Evolutionary conservation across 768 basidiomycete species (phyloP).

Genomic region (Agaricus bisporus): DNA sequence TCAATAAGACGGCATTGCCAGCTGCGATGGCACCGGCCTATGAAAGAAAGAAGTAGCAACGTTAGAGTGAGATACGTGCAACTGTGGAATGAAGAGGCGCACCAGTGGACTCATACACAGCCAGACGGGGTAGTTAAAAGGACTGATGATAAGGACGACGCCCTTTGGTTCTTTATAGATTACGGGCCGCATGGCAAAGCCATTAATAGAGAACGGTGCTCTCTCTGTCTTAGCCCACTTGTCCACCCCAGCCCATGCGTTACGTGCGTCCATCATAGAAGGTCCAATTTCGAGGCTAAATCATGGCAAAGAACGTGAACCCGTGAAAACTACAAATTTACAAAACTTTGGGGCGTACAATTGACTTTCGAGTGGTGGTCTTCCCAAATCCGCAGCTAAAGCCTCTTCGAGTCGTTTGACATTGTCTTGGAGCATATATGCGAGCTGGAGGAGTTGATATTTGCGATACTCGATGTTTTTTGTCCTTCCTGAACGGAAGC

Average conservation of each 20-base stretch:
- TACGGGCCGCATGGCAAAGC: slow-evolving; percentile 51
- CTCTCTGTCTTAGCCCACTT: slow-evolving; percentile 69
- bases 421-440: slow-evolving; percentile 73
- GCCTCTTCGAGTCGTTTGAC: slow-evolving; percentile 51
- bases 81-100: slow-evolving; percentile 14
- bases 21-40: slow-evolving; percentile 71
- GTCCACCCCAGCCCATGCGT: slow-evolving; percentile 56
- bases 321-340: too few relatives aligned
- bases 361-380: slow-evolving; percentile 52
- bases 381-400: slow-evolving; percentile 54
- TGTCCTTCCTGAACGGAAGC: slow-evolving; percentile 61
- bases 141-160: slow-evolving; percentile 59
- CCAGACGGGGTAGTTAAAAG: slow-evolving; percentile 74
- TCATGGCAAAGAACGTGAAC: not conserved
- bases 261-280: slow-evolving; percentile 44
- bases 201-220: slow-evolving; percentile 50
- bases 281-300: slow-evolving; percentile 56
- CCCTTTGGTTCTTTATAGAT: slow-evolving; percentile 77
- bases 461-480: slow-evolving; percentile 64
- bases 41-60: not conserved
- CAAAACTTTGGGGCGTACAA: slow-evolving; percentile 26
- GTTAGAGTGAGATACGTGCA: not conserved
- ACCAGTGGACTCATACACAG: slow-evolving; percentile 55
- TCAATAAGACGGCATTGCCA: slow-evolving; percentile 65
- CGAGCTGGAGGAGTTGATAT: slow-evolving; percentile 70